Conservation (phyloP, 495 filamentous ascomycete genomes). For the Daldinia childiae region DNA sequence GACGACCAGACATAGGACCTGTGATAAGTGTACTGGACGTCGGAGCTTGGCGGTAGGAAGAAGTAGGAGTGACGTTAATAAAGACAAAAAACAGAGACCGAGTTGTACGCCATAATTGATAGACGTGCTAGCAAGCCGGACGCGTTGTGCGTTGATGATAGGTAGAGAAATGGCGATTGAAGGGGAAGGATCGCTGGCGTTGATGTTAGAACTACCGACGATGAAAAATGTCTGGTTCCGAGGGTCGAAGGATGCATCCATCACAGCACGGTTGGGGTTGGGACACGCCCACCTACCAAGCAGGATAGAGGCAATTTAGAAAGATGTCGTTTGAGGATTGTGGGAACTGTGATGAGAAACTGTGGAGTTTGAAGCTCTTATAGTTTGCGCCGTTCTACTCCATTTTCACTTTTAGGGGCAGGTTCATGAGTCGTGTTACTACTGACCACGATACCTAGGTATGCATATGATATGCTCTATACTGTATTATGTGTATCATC, state of each 20-base stretch:
- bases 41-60: conserved; percentile 25
- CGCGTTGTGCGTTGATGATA: conserved; percentile 29
- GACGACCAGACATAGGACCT: conserved; percentile 9
- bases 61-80: conserved; percentile 25
- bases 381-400: not conserved
- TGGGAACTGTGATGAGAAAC: too few relatives aligned
- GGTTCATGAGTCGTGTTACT: not conserved
- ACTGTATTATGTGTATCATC: not conserved
- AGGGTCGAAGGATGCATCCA: conserved; percentile 27
- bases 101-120: conserved; percentile 41
- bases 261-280: not conserved
- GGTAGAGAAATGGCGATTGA: conserved; percentile 30
- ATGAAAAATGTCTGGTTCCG: conserved; percentile 37
- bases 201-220: conserved; percentile 4
- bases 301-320: too few relatives aligned
- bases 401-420: not conserved
- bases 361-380: not conserved
- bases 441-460: not conserved
- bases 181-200: not conserved
- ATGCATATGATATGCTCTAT: too few relatives aligned
- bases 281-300: not conserved
- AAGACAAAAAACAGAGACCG: conserved; percentile 23
- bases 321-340: too few relatives aligned
- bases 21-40: conserved; percentile 21
- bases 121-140: conserved; percentile 32